A percentile compares a stretch with the other conserved stretches of the same genome.
Conservation (phyloP, 192 early-diverging fungal species). For the Umbelopsis ramanniana region DNA sequence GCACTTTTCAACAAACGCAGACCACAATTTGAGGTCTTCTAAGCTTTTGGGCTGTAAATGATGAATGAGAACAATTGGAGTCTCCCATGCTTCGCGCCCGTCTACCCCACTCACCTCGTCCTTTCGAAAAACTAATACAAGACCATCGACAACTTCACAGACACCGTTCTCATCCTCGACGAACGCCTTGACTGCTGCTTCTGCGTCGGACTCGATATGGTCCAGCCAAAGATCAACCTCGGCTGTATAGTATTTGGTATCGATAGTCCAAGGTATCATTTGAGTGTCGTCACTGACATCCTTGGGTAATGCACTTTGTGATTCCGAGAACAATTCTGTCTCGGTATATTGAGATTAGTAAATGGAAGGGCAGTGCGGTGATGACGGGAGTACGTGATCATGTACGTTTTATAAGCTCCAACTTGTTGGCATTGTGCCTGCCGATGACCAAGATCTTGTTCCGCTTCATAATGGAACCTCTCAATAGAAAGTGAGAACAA, state of each 20-base stretch:
- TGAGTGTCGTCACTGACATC: conserved; percentile 11
- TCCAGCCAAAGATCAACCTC: conserved; percentile 69
- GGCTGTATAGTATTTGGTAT: conserved; percentile 73
- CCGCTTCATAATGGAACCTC: conserved; percentile 30
- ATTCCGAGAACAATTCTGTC: conserved; percentile 19
- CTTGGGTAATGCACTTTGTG: conserved; percentile 17
- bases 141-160: conserved; percentile 57
- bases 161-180: conserved; percentile 47
- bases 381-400: background rate
- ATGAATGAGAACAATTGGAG: background rate
- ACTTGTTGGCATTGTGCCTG: conserved; percentile 51
- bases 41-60: conserved; percentile 58
- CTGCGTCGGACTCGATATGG: conserved; percentile 25
- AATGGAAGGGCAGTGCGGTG: conserved; percentile 12
- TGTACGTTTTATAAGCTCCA: conserved; percentile 57
- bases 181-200: conserved; percentile 39
- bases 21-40: conserved; percentile 55
- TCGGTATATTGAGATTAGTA: background rate
- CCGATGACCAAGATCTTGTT: conserved; percentile 67
- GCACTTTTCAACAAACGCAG: conserved; percentile 53
- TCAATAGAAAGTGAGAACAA: background rate
- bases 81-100: background rate
- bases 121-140: conserved; percentile 66
- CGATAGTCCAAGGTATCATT: conserved; percentile 56
- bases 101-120: conserved; percentile 44